Conservation (phyloP, 192 early-diverging fungal genomes). For the Umbelopsis isabellina region DNA sequence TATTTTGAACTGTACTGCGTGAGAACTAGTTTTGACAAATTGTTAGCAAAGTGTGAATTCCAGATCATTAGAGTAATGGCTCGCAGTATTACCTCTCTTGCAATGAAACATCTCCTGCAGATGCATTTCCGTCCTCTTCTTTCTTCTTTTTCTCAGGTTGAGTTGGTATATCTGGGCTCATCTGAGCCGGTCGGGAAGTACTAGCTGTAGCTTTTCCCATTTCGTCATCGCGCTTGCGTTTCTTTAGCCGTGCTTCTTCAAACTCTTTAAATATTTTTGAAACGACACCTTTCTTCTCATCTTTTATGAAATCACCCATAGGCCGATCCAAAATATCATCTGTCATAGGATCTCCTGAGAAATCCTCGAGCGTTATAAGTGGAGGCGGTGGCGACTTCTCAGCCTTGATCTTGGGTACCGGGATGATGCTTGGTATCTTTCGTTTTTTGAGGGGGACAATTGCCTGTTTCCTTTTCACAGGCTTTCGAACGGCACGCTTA, state of each 20-base stretch:
- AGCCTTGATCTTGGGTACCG: background rate
- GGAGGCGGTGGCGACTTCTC: background rate
- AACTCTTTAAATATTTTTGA: conserved; percentile 35
- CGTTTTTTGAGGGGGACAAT: conserved; percentile 4
- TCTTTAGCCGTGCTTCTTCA: conserved; percentile 15
- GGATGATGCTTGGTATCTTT: background rate
- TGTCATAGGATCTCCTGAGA: conserved; percentile 18
- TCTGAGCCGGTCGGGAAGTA: background rate
- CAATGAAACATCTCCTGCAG: background rate
- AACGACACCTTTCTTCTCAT: conserved; percentile 27
- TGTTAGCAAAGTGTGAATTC: background rate
- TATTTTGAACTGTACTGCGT: conserved; percentile 36
- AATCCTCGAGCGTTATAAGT: conserved; percentile 29
- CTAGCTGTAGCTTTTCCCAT: background rate
- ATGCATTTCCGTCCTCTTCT: conserved; percentile 16
- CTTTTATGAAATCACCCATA: conserved; percentile 27
- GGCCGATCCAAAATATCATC: conserved; percentile 23
- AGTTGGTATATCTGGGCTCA: background rate
- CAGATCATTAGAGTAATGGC: no score
- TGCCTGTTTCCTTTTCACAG: background rate
- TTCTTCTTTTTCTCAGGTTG: conserved; percentile 19
- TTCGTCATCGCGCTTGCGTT: background rate
- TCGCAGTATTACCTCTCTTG: conserved; percentile 25
- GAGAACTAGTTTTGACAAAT: conserved; percentile 18
- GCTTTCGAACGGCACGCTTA: background rate